phyloP scores from a whole-genome alignment of 192 early-diverging fungal species.

The Jimgerdemannia flammicorona region DNA sequence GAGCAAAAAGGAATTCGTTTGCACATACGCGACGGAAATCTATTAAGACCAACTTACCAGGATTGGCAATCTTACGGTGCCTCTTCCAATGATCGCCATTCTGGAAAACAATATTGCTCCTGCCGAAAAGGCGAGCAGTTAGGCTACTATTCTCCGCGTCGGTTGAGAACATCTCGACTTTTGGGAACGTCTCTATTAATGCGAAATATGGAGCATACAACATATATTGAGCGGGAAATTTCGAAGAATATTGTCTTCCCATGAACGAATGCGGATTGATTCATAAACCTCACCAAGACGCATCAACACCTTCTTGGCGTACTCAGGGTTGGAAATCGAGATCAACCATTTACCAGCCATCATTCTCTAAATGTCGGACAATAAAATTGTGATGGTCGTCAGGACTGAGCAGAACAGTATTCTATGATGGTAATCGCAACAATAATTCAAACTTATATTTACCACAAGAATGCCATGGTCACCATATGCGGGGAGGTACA shows the following conservation, averaged over 20 bases:
- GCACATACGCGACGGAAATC: background rate
- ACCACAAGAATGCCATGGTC: background rate
- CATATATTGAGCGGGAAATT: no score
- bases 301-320: conserved; percentile 12
- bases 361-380: background rate
- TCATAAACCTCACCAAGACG: background rate
- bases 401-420: background rate
- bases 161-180: background rate
- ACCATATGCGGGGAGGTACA: background rate
- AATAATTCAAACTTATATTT: background rate
- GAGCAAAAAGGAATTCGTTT: background rate
- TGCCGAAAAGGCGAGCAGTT: conserved; percentile 6
- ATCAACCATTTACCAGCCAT: background rate
- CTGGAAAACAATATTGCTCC: conserved; percentile 13
- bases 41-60: conserved; percentile 8
- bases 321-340: conserved; percentile 2
- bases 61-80: conserved; percentile 15
- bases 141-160: background rate
- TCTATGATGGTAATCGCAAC: background rate
- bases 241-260: background rate
- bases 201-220: no score
- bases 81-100: conserved; percentile 23
- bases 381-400: background rate
- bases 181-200: background rate
- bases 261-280: background rate